Conservation (phyloP, 108 stramenopile genomes). For the Licmophora abbreviata region DNA sequence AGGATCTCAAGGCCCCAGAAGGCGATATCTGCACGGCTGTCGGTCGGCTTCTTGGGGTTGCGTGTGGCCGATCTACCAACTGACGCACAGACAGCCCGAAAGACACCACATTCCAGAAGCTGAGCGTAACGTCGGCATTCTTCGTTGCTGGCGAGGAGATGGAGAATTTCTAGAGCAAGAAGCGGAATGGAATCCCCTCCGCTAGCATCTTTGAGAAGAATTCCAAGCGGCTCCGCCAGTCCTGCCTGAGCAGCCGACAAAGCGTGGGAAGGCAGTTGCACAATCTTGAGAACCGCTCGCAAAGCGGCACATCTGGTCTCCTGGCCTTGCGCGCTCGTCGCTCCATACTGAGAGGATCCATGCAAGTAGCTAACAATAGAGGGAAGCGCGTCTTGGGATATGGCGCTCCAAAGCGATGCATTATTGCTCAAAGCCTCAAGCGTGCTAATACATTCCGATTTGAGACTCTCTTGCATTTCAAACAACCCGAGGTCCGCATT, state of each 20-base stretch:
- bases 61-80: slow-evolving; percentile 20
- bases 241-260: slow-evolving; percentile 43
- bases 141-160: slow-evolving; percentile 22
- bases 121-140: slow-evolving; percentile 6
- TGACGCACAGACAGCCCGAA: slow-evolving; percentile 23
- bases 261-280: slow-evolving; percentile 59
- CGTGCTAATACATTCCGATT: slow-evolving; percentile 54
- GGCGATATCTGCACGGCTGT: slow-evolving; percentile 15
- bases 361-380: slow-evolving; percentile 47
- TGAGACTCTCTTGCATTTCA: slow-evolving; percentile 40
- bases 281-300: slow-evolving; percentile 43
- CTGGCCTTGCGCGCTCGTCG: neutral
- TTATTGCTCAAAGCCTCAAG: slow-evolving; percentile 66
- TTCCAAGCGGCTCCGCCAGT: slow-evolving; percentile 16
- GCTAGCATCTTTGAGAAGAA: slow-evolving; percentile 5
- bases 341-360: slow-evolving; percentile 9
- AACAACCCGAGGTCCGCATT: slow-evolving; percentile 27
- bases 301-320: slow-evolving; percentile 40
- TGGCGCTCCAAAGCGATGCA: slow-evolving; percentile 54
- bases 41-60: slow-evolving; percentile 16
- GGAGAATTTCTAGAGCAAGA: slow-evolving; percentile 48
- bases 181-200: slow-evolving; percentile 16
- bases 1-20: slow-evolving; percentile 50
- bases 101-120: slow-evolving; percentile 12
- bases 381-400: slow-evolving; percentile 51